Evolutionary conservation across 1,139 yeast species (phyloP), one percentile per base, ranked within the genome.

Genomic region (Suhomyces terraborum): DNA sequence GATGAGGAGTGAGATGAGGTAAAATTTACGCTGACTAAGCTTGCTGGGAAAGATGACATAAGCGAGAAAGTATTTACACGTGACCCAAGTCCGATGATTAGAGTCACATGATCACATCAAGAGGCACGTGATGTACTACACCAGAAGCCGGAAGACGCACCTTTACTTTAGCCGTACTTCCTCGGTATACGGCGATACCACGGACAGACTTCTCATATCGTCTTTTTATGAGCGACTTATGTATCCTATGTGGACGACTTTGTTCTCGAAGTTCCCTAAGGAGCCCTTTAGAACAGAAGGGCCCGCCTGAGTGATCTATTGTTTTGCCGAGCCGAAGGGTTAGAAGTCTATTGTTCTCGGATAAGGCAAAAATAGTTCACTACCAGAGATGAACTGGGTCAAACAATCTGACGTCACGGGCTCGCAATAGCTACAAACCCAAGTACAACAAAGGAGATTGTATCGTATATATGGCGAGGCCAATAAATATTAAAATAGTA

Each of bases 1-100:
- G 32, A 33, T 28, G 35, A 10, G 9, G 12, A 6, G 12, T 31
- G 44, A 41, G 49, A 47, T 45, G 49, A 45, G 49, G 31, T 32
- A 23, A 40, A 39, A 32, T 41, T 32, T 36, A 24, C 10, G 29
- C 38, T 16, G 24, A 36, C 35, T 24, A 30, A 29, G 37, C 49
- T 46, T 41, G 2, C 7, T 9, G 8, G 1, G 0, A 12, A 12
- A 3, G 23, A 12, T 34, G 24, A 41, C 34, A 19, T 45, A 32
- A 41, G 34, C 41, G 12, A 21, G 6, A 20, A 18, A 8, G 4
- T 9, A 13, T 8, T 5, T n/a, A 10, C 20, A 28, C 31, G 31
- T 28, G 31, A 16, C 14, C 16, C 28, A 25, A 21, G 4, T 4
- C 10, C 3, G 4, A 9, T 4, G 10, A 21, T 8, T 8, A 6